Base-by-base conservation (phyloP, 192 early-diverging fungal genomes). In the Umbelopsis vinacea region DNA sequence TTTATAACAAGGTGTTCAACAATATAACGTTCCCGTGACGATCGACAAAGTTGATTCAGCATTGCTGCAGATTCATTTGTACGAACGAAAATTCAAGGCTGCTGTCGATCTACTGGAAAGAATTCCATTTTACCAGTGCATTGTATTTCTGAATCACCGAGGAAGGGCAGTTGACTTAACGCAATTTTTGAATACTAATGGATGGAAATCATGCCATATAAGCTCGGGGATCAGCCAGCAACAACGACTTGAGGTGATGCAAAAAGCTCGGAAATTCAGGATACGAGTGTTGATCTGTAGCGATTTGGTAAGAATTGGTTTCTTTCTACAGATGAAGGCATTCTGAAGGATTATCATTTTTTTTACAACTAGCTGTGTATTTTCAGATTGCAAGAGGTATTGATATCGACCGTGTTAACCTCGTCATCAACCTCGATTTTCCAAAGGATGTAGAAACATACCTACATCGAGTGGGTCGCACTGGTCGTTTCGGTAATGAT, bases 371-470 rank as follows among this genome's bases (percentile, higher is more conserved):
- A 22, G 2, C 43, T 70, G 2, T 14, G 26, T 46, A 29, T 55
- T 10, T 29, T 35, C 43, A 79, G 77, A 79, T 99, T 70, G 90
- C 97, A 6, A 93, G 97, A 50, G 97, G 97, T 53, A 99, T 99
- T 79, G 97, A 99, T 76, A 95, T 98, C 76, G 88, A 92, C 48
- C 94, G 95, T 76, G 96, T 99, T 63, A 97, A 95, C 77, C 79
- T 97, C 72, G 97, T 99, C 26, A 89, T 99, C 76, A 99, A 99
- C 85, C 94, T 91, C 66, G 97, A 99, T 72, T 89, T 96, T 54
- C 97, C 97, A 10, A 75, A 92, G 47, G 90, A 92, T 35, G 79
- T 77, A 17, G 96, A 98, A 74, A 98, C 97, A 0, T 99, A 99
- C 75, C 84, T 99, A 40, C 97, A 99, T 80, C 91, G 97, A 52